Base-by-base conservation (phyloP, 176 grass and related monocot species). In the Ensete ventricosum region DNA sequence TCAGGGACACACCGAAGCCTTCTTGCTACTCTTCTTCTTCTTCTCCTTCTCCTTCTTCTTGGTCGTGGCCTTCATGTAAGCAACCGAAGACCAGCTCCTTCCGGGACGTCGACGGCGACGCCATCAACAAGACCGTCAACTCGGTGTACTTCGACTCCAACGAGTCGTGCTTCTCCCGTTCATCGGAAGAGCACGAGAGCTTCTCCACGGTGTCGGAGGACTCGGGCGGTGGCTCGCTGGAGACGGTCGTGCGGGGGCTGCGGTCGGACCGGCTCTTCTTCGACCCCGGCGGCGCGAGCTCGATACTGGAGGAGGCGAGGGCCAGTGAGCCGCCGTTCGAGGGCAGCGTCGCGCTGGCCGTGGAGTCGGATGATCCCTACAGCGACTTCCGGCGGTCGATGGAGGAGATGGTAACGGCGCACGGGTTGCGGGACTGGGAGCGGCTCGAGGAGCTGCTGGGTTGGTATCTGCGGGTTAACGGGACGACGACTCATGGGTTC, bases 201-300 rank as follows among this genome's bases (percentile, higher is more conserved):
- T 55, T 74, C 53, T 74, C 72, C 72, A 10, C 72, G n/a, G 22
- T 8, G 7, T 73, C 71, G 51, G 71, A 54, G 51, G 52, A 54
- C 19, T 9, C 65, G 11, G 65, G 9, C 65, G 21, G 24, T 25
- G 65, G 1, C 27, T 52, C 50, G 52, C 13, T 22, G 12, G 72
- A 29, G 72, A 55, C 53, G 3, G 0, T n/a, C 19, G 25, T 74
- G 21, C 52, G 72, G 9, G 48, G 72, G 23, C 52, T 74, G 21
- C 22, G 72, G 19, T 74, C 72, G 9, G 72, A 74, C 12, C 53
- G 72, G 52, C 53, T 74, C 23, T 27, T 74, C 53, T 74, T 55
- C 72, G 72, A 74, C 22, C 72, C 72, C 72, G 72, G 72, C 72
- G 72, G 21, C 52, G 21, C 72, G 21, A 74, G 72, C 72, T 74